These are phyloP conservation scores for Kodamaea alishanica DNA, from an alignment of 1,139 yeast genomes.

Conservation along the genomic window DNA sequence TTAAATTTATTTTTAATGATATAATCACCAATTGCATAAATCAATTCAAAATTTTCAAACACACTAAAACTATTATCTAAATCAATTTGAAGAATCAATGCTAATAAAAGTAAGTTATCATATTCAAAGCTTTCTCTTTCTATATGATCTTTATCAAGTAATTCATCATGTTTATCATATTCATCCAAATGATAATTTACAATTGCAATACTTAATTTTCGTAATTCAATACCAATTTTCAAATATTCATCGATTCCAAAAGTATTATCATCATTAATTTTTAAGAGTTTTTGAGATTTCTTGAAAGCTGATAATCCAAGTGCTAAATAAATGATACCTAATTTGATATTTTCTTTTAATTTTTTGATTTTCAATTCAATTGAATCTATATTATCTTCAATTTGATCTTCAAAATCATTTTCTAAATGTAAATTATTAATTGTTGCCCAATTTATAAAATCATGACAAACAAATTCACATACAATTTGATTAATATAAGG, in stretches of 20 bases:
- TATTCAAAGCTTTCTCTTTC: conserved; percentile 24
- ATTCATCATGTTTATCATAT: conserved; percentile 30
- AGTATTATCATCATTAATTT: conserved; percentile 12
- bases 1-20: conserved; percentile 24
- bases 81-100: conserved; percentile 36
- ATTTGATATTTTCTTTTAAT: conserved; percentile 18
- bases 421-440: conserved; percentile 3
- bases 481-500: conserved; percentile 31
- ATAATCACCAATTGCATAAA: conserved; percentile 43
- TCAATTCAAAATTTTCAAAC: conserved; percentile 41
- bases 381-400: conserved; percentile 1
- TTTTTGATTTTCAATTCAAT: conserved; percentile 5
- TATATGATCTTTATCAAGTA: conserved; percentile 9
- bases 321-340: conserved; percentile 24
- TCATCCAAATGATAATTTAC: conserved; percentile 44
- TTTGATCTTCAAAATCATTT: conserved; percentile 4
- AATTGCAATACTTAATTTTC: conserved; percentile 36
- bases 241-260: conserved; percentile 25
- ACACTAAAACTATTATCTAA: conserved; percentile 38
- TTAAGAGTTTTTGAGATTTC: conserved; percentile 10
- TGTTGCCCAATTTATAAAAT: conserved; percentile 18
- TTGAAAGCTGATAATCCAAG: conserved; percentile 31
- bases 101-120: conserved; percentile 21
- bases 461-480: conserved; percentile 29
- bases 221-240: conserved; percentile 30